These are phyloP conservation scores for Vanrija humicola DNA, from an alignment of 1,284 basidiomycete genomes.

Conservation along the genomic window DNA sequence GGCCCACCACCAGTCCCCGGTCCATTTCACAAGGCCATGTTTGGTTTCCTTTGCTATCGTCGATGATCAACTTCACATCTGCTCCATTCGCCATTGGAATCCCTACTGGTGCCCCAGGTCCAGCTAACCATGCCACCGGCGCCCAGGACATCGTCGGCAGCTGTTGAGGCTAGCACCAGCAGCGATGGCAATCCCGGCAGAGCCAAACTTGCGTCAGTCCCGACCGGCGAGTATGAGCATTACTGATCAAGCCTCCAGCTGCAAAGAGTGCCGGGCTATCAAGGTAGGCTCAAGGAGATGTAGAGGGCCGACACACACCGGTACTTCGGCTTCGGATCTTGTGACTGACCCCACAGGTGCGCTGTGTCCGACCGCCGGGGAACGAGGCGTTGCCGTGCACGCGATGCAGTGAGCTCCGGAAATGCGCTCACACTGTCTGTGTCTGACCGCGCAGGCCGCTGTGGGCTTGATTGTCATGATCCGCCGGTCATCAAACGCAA, in stretches of 20 bases:
- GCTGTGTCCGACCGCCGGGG: constrained; percentile 22
- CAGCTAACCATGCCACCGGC: too few relatives aligned
- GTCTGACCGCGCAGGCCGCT: constrained; percentile 9
- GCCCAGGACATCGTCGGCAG: too few relatives aligned
- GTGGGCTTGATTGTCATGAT: constrained; percentile 20
- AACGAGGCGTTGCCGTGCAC: constrained; percentile 15
- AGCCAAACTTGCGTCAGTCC: constrained; percentile 9
- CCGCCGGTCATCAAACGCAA: constrained; percentile 25
- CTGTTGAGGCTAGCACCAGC: too few relatives aligned
- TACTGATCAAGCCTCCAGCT: constrained; percentile 11
- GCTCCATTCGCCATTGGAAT: too few relatives aligned
- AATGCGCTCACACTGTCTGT: background rate
- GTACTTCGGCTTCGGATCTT: too few relatives aligned
- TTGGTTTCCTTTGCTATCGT: too few relatives aligned
- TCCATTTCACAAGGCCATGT: too few relatives aligned
- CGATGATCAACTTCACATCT: too few relatives aligned
- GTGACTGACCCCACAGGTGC: constrained; percentile 13
- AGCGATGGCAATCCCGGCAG: background rate
- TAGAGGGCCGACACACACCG: background rate
- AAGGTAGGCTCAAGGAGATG: constrained; percentile 12
- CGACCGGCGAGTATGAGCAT: background rate
- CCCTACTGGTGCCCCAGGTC: too few relatives aligned
- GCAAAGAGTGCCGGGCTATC: constrained; percentile 27
- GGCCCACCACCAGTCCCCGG: too few relatives aligned
- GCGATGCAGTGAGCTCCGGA: constrained; percentile 20